Evolutionary conservation across 176 grass and related monocot species (phyloP), one percentile per base, ranked within the genome.

Genomic region (Puya raimondii): DNA sequence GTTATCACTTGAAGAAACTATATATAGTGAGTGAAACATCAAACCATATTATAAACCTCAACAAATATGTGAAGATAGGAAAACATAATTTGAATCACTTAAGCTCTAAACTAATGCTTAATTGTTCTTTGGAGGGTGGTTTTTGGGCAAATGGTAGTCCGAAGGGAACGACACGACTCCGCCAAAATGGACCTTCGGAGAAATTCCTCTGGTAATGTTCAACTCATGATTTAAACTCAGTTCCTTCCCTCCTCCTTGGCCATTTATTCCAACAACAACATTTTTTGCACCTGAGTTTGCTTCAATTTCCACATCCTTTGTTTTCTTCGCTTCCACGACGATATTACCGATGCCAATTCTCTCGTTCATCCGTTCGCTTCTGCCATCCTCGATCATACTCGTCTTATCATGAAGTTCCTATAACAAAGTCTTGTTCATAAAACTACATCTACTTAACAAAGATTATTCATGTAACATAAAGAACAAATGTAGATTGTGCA

Each of bases 81-180:
- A 11, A 68, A 21, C 66, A 26, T 81, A 67, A 52, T 65, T 57
- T 23, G 75, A 65, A 74, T 69, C 83, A 69, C 77, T 77, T 67
- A 3, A 23, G 68, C 21, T 79, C 49, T 74, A 72, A 79, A 76
- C 51, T 65, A 70, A 76, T 69, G 57, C 67, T 68, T 87, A 91
- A 78, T 96, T 96, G 83, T 96, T 91, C 80, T 82, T 91, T 69
- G 88, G 85, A 56, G 79, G 78, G 59, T 96, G 92, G 18, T 78
- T 78, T 64, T 5, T 25, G 8, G 83, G 73, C 67, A 13, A 18
- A 70, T 8, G 10, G 64, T 96, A 91, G 83, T 96, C 88, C 20
- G 83, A 80, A 47, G 83, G 76, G 77, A 91, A 91, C 51, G 88
- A 78, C 68, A 85, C 78, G 50, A 74, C 67, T 10, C 83, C 81